phyloP scores from a whole-genome alignment of 352 stramenopile species.

The Pseudoperonospora humuli region DNA sequence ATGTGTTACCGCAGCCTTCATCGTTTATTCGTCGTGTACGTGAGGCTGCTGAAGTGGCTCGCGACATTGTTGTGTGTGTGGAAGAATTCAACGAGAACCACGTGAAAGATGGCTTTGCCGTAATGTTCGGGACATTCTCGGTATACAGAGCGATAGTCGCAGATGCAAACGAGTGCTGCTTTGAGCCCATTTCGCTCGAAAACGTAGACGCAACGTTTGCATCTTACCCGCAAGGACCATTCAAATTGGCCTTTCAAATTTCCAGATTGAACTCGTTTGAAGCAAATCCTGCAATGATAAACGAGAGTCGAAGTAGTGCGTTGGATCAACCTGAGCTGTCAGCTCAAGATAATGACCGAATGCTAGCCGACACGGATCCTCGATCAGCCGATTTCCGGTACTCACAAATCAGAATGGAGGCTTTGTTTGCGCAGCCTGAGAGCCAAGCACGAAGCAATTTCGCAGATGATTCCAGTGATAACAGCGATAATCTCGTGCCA shows the following conservation, averaged over 20 bases:
- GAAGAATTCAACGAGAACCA: constrained; percentile 54
- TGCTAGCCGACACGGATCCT: constrained; percentile 33
- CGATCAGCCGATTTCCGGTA: constrained; percentile 54
- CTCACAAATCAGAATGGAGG: constrained; percentile 72
- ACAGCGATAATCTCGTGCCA: constrained; percentile 14
- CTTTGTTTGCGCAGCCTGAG: constrained; percentile 48
- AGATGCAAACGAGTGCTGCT: constrained; percentile 39
- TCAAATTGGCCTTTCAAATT: constrained; percentile 65
- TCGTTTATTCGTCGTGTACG: constrained; percentile 26
- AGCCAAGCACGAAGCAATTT: constrained; percentile 5
- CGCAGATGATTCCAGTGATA: constrained; percentile 17
- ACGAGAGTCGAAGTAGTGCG: background rate
- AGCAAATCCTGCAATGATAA: background rate
- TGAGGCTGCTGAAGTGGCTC: constrained; percentile 24
- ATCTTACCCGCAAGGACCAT: constrained; percentile 32
- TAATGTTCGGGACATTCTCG: constrained; percentile 54
- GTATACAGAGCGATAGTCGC: constrained; percentile 22
- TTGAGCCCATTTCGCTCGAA: constrained; percentile 22
- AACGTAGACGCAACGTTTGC: constrained; percentile 26
- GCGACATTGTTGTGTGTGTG: constrained; percentile 41
- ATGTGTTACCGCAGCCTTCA: constrained; percentile 52
- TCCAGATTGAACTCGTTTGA: constrained; percentile 18
- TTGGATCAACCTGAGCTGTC: constrained; percentile 2
- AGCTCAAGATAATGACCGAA: constrained; percentile 12
- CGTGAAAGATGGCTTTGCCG: constrained; percentile 38